Evolutionary conservation across 768 basidiomycete species (phyloP), one percentile per base, ranked within the genome.

Genomic region (Calocybe cyanea): DNA sequence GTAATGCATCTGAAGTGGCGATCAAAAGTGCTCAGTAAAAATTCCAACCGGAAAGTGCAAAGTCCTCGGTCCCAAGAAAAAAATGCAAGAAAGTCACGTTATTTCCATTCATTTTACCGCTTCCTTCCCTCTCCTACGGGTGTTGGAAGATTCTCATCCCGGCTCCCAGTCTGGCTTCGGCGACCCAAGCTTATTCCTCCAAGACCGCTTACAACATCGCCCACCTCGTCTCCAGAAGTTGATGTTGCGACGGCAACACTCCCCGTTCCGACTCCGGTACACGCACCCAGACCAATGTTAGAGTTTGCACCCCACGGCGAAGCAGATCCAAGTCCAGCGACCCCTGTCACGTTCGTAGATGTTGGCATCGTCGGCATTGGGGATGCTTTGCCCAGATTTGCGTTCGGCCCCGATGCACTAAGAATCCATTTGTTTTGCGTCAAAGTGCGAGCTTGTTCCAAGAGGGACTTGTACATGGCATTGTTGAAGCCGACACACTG

Each of bases 401-500:
- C 43, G 11, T 28, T 28, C 25, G 25, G 11, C 15, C 37, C 38
- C 17, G 45, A 34, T 9, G 4, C 24, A 5, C 43, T 38, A 30
- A 47, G 64, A 65, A 38, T 45, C 70, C 66, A 67, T 41, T 69
- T 69, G 35, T 70, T 63, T 55, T 69, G 66, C 18, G 59, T 58
- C 45, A 69, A 80, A 45, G 70, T 70, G 25, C 64, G 65, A 37
- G 83, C 78, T 48, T 85, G 83, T 31, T 85, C 84, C 36, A 88
- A 67, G 28, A 88, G 66, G 10, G 77, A 73, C 36, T 71, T 71
- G 60, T 88, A 89, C 55, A 87, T 67, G 23, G 65, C 63, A 45
- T 79, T 72, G 62, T 80, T 87, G 72, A 89, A 90, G 2, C 87
- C 83, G 41, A 87, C 73, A 59, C 87, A 90, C 52, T 85, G 83